These are phyloP conservation scores for Boletus eberwhitei DNA, from an alignment of 768 basidiomycete species.

Conservation along the genomic window DNA sequence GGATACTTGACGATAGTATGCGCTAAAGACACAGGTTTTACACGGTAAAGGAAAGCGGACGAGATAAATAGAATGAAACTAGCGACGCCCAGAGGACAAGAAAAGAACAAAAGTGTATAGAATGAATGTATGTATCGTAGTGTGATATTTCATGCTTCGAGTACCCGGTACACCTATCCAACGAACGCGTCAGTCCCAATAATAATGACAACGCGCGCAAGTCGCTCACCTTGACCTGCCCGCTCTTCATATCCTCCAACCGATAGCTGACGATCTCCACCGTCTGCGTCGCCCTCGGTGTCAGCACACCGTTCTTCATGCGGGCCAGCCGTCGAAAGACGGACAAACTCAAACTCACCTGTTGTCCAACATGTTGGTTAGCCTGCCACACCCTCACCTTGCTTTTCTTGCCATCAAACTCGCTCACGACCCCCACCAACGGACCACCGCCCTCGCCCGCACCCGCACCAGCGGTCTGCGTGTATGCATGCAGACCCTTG, in stretches of 20 bases:
- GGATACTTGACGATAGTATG: background rate
- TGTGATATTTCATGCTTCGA: constrained; percentile 33
- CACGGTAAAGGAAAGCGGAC: background rate
- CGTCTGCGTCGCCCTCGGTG: constrained; percentile 40
- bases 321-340: constrained; percentile 27
- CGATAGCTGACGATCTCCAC: constrained; percentile 84
- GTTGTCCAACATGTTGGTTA: constrained; percentile 80
- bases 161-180: constrained; percentile 38
- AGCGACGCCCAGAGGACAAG: background rate
- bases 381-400: constrained; percentile 86
- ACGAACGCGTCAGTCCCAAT: constrained; percentile 7
- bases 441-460: constrained; percentile 36
- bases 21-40: background rate
- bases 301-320: constrained; percentile 32
- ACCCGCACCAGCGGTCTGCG: constrained; percentile 46
- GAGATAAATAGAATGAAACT: background rate
- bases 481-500: constrained; percentile 76
- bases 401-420: constrained; percentile 83
- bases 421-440: constrained; percentile 71
- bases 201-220: background rate
- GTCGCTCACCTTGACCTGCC: constrained; percentile 62
- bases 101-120: background rate
- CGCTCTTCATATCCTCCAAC: constrained; percentile 86
- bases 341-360: constrained; percentile 54
- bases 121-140: background rate